Conservation (phyloP, 805 yeast genomes). For the Yarrowia osloensis region DNA sequence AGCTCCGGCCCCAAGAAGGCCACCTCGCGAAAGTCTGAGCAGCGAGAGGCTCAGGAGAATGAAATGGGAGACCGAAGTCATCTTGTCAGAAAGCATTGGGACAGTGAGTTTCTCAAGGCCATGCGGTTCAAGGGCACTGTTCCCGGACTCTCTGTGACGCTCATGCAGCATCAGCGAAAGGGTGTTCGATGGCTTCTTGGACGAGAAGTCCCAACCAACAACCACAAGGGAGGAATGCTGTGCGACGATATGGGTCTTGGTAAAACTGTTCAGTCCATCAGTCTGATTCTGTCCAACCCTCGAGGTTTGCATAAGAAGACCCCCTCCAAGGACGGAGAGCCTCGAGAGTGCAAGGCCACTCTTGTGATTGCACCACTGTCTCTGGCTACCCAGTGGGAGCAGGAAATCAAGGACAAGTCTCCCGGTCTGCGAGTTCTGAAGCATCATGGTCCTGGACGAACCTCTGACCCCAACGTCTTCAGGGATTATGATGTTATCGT, state of each 20-base stretch:
- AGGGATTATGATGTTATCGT: slow-evolving; percentile 46
- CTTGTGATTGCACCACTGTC: slow-evolving; percentile 50
- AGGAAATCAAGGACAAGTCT: slow-evolving; percentile 41
- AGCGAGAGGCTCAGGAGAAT: slow-evolving; percentile 9
- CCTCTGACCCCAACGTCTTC: slow-evolving; percentile 37
- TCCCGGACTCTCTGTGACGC: slow-evolving; percentile 45
- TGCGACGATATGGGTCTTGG: slow-evolving; percentile 94
- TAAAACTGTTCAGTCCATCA: slow-evolving; percentile 76
- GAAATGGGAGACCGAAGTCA: slow-evolving; percentile 22
- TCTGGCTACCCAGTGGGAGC: slow-evolving; percentile 48
- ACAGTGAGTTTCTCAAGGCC: slow-evolving; percentile 4
- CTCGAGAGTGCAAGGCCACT: slow-evolving; percentile 37
- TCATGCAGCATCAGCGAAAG: slow-evolving; percentile 51
- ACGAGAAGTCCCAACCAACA: slow-evolving; percentile 43
- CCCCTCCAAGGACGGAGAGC: slow-evolving; percentile 4
- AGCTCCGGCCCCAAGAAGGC: background rate
- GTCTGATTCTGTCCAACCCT: slow-evolving; percentile 54
- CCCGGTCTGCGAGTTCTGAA: background rate
- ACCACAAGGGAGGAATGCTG: slow-evolving; percentile 55
- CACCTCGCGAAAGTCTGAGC: background rate
- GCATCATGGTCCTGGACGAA: slow-evolving; percentile 39
- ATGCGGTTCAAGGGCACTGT: slow-evolving; percentile 24
- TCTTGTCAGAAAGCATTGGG: slow-evolving; percentile 19
- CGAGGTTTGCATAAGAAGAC: slow-evolving; percentile 6
- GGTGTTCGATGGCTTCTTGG: slow-evolving; percentile 49